Base-by-base conservation (phyloP, 352 stramenopile genomes). In the Phytophthora pseudosyringae region DNA sequence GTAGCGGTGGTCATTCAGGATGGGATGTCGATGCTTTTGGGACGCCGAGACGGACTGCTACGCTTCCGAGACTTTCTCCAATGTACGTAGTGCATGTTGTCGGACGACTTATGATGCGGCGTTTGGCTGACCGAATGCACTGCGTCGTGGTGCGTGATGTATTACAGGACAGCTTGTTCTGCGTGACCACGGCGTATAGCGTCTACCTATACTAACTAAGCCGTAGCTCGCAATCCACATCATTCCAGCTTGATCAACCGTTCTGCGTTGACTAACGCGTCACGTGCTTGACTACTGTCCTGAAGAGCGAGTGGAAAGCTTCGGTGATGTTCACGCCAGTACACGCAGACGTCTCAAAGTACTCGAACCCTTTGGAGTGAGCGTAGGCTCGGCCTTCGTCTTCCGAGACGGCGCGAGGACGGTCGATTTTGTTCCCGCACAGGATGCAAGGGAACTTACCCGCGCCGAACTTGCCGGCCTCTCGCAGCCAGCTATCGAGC, bases 311-410 rank as follows among this genome's bases (percentile, higher is more conserved):
- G 46, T 97, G 76, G 59, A 98, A 95, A 4, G 93, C 81, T 31
- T 98, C 91, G 16, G 62, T 77, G 21, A 98, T 86, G 74, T 86
- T 94, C 36, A 87, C 75, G 15, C 90, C 93, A 16, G 90, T 95
- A 57, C 90, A 91, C 5, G 93, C 93, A 32, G 89, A 97, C 13
- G 91, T 98, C 73, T 98, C 93, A 54, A 96, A 98, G 68, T 98
- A 98, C 39, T 88, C 78, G 41, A 93, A 96, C 3, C 83, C 88
- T 43, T 92, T 93, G 6, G 78, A 48, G 18, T 67, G 49, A 5
- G 93, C 91, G 53, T 91, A 98, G 3, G 73, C 65, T 5, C 67
- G 70, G 0, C 77, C 93, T 59, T 98, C 89, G 21, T 92, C 87
- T 59, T 97, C 88, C 1, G 73, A 78, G 25, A 98, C 89, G 5